Percentiles rank a stretch among this genome's conserved stretches.
Conservation (phyloP, 2,329 filamentous ascomycete genomes). For the Drechslerella coelobrocha region DNA sequence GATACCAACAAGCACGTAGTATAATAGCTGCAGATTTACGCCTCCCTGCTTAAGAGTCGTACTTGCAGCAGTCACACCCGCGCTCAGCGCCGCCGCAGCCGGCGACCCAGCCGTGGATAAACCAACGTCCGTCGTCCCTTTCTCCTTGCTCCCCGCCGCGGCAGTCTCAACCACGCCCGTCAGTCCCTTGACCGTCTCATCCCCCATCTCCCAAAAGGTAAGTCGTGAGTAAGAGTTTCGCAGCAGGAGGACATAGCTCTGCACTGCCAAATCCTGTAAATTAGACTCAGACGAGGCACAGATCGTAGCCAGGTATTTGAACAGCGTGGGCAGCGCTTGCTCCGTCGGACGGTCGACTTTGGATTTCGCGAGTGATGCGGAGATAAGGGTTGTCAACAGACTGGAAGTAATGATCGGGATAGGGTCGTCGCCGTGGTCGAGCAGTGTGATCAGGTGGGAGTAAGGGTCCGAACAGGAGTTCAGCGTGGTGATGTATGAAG, state of each 20-base stretch:
- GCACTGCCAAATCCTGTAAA: conserved; percentile 92
- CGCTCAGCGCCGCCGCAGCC: conserved; percentile 7
- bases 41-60: conserved; percentile 77
- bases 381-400: conserved; percentile 81
- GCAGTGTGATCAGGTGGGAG: conserved; percentile 80
- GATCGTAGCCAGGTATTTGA: conserved; percentile 83
- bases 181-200: conserved; percentile 68
- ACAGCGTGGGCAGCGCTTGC: conserved; percentile 79
- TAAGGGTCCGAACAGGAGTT: conserved; percentile 79
- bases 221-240: conserved; percentile 75
- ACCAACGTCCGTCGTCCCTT: conserved; percentile 35
- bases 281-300: conserved; percentile 85
- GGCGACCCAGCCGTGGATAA: background rate
- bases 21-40: conserved; percentile 88
- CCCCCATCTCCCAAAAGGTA: conserved; percentile 89
- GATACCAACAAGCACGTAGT: conserved; percentile 88
- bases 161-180: conserved; percentile 39
- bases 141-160: conserved; percentile 40
- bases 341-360: conserved; percentile 62
- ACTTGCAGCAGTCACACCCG: conserved; percentile 60
- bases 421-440: conserved; percentile 81
- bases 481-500: conserved; percentile 76
- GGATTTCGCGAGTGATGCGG: conserved; percentile 67
- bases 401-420: conserved; percentile 89
- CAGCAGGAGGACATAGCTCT: conserved; percentile 84